Conservation (phyloP, 2,329 filamentous ascomycete species). For the Berkeleyomyces rouxiae region DNA sequence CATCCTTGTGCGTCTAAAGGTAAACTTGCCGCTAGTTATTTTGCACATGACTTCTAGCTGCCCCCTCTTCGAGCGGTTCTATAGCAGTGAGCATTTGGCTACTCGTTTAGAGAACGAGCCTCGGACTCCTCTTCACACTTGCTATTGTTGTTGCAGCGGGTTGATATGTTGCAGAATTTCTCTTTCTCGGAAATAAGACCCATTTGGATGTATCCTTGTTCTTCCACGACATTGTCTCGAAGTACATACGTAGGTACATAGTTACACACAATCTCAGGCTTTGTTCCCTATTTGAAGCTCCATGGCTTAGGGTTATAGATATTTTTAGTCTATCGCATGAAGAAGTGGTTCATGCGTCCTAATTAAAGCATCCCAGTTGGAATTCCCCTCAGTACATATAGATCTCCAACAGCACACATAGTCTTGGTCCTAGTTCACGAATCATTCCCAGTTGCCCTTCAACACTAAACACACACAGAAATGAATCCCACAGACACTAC, state of each 20-base stretch:
- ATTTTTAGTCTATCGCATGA: not conserved
- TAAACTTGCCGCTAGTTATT: too few relatives aligned
- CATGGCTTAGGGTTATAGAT: not conserved
- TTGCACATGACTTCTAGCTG: too few relatives aligned
- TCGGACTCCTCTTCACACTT: too few relatives aligned
- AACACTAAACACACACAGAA: not conserved
- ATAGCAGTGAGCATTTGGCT: too few relatives aligned
- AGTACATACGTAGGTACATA: not conserved
- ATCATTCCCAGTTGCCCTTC: not conserved
- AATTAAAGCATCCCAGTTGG: not conserved
- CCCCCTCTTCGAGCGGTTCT: too few relatives aligned
- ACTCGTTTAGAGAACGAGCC: too few relatives aligned
- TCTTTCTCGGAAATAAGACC: too few relatives aligned
- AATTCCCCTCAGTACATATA: conserved; percentile 2
- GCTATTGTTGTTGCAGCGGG: too few relatives aligned
- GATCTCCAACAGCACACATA: not conserved
- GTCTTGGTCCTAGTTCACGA: not conserved
- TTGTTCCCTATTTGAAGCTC: not conserved
- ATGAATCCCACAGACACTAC: not conserved
- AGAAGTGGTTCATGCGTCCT: not conserved
- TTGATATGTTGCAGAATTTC: too few relatives aligned
- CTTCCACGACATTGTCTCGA: too few relatives aligned
- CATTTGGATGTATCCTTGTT: too few relatives aligned
- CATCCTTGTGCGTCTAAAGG: too few relatives aligned
- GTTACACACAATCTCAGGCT: not conserved